phyloP scores from a whole-genome alignment of 1,139 yeast genomes.

The Saccharomyces hybrid region DNA sequence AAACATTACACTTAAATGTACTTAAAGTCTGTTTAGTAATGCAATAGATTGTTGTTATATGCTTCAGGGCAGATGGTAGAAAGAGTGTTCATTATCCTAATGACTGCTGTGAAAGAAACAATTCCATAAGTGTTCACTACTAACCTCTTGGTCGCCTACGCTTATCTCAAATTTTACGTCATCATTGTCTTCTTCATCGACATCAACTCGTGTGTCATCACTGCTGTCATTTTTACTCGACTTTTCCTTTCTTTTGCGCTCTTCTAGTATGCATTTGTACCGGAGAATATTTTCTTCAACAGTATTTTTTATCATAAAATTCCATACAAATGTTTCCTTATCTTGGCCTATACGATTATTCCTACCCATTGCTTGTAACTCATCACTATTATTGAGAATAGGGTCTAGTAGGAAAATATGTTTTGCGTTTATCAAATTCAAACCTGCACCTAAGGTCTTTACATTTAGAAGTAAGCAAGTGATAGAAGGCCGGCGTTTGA shows the following conservation, averaged over 20 bases:
- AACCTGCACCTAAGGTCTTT: constrained; percentile 79
- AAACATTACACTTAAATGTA: background rate
- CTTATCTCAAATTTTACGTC: constrained; percentile 19
- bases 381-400: constrained; percentile 77
- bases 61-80: background rate
- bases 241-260: constrained; percentile 8
- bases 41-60: background rate
- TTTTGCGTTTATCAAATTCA: constrained; percentile 82
- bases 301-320: constrained; percentile 72
- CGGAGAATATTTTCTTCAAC: constrained; percentile 86
- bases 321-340: constrained; percentile 77
- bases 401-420: constrained; percentile 91
- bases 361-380: constrained; percentile 80
- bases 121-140: constrained; percentile 26
- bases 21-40: background rate
- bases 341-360: constrained; percentile 89
- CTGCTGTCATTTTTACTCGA: background rate
- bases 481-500: constrained; percentile 56
- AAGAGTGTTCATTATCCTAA: background rate
- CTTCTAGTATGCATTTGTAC: constrained; percentile 27
- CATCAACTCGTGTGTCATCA: background rate
- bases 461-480: constrained; percentile 83
- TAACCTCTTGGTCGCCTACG: constrained; percentile 24
- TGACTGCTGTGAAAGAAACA: constrained; percentile 20
- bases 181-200: constrained; percentile 6